Base-by-base conservation (phyloP, 169 alveolate genomes). In the Eimeria necatrix region DNA sequence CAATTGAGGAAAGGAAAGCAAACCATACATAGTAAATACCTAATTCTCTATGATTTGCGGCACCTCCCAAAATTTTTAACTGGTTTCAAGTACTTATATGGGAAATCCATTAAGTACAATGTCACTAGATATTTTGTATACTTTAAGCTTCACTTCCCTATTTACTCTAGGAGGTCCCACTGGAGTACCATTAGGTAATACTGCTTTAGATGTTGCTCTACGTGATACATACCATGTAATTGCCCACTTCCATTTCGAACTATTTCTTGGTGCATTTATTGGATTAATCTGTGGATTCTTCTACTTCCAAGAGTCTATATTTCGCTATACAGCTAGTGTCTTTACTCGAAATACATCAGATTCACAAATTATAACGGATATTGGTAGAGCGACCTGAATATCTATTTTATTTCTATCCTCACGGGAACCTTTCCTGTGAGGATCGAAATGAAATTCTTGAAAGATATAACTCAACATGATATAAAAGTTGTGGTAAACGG, bases 91-190 rank as follows among this genome's bases (percentile, higher is more conserved):
- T 56, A 12, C 22, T 10, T 56, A 56, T 12, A 56, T 10, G 20
- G 20, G 68, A 18, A 56, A 10, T 56, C 68, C 68, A 56, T 2
- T 56, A 56, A 56, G 20, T 56, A 56, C 68, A 56, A 2, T 56
- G 2, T 83, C 94, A 48, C 18, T 48, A 51, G 91, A 26, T 83
- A 32, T 83, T 48, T 83, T 0, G 12, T 32, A 16, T 83, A 96
- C 97, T 24, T 2, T 97, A 95, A 24, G 71, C 83, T 97, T 97
- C 83, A 91, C 97, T 61, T 56, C 85, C 84, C 94, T 94, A 32
- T 97, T 97, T 96, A 94, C 97, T 61, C 41, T 96, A 10, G 98
- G 98, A 20, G 98, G 98, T 2, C 96, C 98, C 26, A 97, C 98
- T n/a, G 98, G 98, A 73, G 97, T 97, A 64, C 86, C 70, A 9